Evolutionary conservation across 345 rosid species (phyloP).

Genomic region (Gossypium longicalyx): DNA sequence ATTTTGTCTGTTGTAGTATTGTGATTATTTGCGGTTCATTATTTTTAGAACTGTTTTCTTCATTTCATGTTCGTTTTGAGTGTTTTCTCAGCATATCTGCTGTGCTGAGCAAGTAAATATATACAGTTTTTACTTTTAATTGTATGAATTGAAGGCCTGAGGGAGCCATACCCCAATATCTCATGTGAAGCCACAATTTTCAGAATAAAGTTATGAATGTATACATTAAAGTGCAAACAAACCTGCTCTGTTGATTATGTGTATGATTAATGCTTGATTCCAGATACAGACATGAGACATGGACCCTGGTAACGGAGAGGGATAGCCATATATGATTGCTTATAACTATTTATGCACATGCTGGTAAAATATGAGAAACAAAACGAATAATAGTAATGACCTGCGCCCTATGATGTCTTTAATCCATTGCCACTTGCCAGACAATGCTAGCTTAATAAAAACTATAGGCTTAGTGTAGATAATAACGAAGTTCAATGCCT

Average conservation of each 20-base stretch:
- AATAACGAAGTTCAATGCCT: too few species aligned
- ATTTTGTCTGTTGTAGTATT: neutral
- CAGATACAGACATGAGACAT: neutral
- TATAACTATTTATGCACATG: slow-evolving; percentile 4
- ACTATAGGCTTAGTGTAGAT: too few species aligned
- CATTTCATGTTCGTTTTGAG: neutral
- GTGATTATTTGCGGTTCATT: neutral
- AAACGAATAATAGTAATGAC: neutral
- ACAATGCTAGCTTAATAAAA: too few species aligned
- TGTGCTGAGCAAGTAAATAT: neutral
- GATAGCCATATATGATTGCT: neutral
- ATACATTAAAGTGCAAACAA: neutral
- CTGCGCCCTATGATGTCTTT: slow-evolving; percentile 2
- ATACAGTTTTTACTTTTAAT: neutral
- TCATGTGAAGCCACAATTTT: too few species aligned
- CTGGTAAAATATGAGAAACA: neutral
- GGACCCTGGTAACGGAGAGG: neutral
- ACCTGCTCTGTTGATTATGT: neutral
- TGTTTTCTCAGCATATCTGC: neutral
- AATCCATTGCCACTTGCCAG: neutral
- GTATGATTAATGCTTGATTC: neutral
- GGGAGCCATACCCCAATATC: too few species aligned
- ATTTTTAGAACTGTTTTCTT: neutral
- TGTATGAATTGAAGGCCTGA: too few species aligned
- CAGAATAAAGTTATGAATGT: too few species aligned